These are phyloP conservation scores for Gossypium gossypioides DNA, from an alignment of 441 rosid genomes.

Conservation along the genomic window DNA sequence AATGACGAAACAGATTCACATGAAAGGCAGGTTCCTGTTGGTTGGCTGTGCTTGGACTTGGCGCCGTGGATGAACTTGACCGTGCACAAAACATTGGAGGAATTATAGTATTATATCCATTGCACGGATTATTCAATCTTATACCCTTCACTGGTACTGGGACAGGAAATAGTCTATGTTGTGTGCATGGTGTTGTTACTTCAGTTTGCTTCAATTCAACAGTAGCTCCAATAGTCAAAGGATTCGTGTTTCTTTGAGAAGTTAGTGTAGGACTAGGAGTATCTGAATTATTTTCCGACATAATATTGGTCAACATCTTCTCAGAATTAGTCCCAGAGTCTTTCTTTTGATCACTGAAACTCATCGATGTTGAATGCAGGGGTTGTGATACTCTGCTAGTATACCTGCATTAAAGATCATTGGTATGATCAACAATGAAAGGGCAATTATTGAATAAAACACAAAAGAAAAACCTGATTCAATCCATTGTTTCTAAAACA, in stretches of 20 bases:
- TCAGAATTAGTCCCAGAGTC: conserved; percentile 29
- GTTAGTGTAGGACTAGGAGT: conserved; percentile 30
- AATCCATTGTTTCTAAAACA: not conserved
- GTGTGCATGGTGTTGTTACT: conserved; percentile 31
- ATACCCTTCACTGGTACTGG: conserved; percentile 31
- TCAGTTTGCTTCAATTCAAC: conserved; percentile 32
- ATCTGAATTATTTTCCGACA: conserved; percentile 21
- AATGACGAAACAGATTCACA: conserved; percentile 23
- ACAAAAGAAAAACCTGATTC: not conserved
- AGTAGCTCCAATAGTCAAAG: conserved; percentile 27
- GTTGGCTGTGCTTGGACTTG: conserved; percentile 46
- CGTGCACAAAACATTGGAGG: conserved; percentile 27
- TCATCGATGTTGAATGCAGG: conserved; percentile 23
- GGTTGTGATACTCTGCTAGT: conserved; percentile 37
- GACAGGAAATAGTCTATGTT: conserved; percentile 31
- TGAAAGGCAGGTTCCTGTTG: conserved; percentile 37
- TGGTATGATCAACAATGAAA: not conserved
- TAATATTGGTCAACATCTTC: conserved; percentile 22
- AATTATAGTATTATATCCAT: conserved; percentile 29
- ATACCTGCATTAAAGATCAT: conserved; percentile 40
- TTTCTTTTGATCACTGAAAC: conserved; percentile 24
- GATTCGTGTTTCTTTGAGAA: conserved; percentile 33
- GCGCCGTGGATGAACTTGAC: conserved; percentile 32
- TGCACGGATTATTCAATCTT: conserved; percentile 23
- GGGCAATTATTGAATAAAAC: not conserved